Conservation (phyloP, 1,284 basidiomycete genomes). For the Ganoderma resinaceum region DNA sequence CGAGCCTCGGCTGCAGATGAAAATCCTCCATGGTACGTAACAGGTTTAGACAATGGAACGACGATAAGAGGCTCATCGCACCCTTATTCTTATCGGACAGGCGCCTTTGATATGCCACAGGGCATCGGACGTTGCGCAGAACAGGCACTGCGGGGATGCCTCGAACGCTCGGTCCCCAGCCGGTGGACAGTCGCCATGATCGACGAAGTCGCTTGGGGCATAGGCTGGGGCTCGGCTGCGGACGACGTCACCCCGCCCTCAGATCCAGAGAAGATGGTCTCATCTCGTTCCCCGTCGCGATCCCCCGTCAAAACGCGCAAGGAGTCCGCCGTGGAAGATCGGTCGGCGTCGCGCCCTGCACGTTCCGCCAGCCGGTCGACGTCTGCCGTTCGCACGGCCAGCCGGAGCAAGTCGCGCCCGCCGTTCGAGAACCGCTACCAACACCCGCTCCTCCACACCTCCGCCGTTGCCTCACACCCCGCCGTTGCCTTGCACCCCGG, state of each 20-base stretch:
- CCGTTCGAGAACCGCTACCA: slow-evolving; percentile 30
- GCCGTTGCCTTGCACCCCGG: too few species aligned
- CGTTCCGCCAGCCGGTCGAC: slow-evolving; percentile 36
- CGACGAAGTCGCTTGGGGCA: slow-evolving; percentile 80
- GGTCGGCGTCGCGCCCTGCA: slow-evolving; percentile 29
- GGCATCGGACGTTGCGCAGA: slow-evolving; percentile 74
- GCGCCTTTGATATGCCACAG: slow-evolving; percentile 62
- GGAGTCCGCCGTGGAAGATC: slow-evolving; percentile 36
- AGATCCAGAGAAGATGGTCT: slow-evolving; percentile 22
- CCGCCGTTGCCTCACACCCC: slow-evolving; percentile 16
- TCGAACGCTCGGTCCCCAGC: slow-evolving; percentile 62
- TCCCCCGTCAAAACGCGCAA: slow-evolving; percentile 26
- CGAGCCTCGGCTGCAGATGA: slow-evolving; percentile 89
- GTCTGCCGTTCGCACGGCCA: slow-evolving; percentile 33
- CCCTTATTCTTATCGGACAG: slow-evolving; percentile 43
- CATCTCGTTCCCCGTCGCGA: slow-evolving; percentile 34
- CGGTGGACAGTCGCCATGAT: slow-evolving; percentile 83
- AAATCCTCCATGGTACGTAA: slow-evolving; percentile 82
- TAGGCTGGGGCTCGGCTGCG: slow-evolving; percentile 71
- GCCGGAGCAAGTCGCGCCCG: slow-evolving; percentile 37
- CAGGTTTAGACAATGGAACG: background rate
- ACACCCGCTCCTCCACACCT: slow-evolving; percentile 28
- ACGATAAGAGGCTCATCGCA: slow-evolving; percentile 22
- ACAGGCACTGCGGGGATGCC: slow-evolving; percentile 77
- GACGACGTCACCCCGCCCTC: slow-evolving; percentile 46